These are phyloP conservation scores for Phytophthora colocasiae DNA, from an alignment of 352 stramenopile species.

Conservation along the genomic window DNA sequence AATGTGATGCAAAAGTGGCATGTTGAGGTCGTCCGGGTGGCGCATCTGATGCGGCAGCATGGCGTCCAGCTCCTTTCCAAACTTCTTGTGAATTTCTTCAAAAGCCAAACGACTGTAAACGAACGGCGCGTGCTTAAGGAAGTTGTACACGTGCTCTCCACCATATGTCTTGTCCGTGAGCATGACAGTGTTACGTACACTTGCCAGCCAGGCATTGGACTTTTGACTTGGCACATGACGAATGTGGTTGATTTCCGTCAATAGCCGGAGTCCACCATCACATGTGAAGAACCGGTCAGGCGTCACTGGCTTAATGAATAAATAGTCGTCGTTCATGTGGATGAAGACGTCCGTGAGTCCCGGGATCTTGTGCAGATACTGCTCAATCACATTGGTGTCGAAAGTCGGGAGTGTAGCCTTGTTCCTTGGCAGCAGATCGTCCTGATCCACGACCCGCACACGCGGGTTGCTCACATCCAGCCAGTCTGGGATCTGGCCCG, in stretches of 20 bases:
- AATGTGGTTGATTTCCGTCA: conserved; percentile 89
- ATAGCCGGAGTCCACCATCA: conserved; percentile 70
- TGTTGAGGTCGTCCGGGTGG: conserved; percentile 77
- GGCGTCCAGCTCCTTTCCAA: conserved; percentile 54
- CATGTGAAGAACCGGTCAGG: conserved; percentile 89
- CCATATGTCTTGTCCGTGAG: conserved; percentile 79
- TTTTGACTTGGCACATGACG: conserved; percentile 70
- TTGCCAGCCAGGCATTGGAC: conserved; percentile 76
- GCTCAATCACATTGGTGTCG: conserved; percentile 88
- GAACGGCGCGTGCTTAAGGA: conserved; percentile 87
- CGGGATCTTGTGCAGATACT: conserved; percentile 88
- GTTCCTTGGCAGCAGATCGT: conserved; percentile 72
- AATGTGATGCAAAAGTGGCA: conserved; percentile 84
- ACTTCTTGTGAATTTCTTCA: conserved; percentile 80
- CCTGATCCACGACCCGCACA: conserved; percentile 78
- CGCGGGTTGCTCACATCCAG: conserved; percentile 73
- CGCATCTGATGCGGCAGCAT: conserved; percentile 72
- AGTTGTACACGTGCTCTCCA: conserved; percentile 87
- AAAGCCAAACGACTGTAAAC: conserved; percentile 81
- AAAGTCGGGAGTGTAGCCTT: conserved; percentile 73
- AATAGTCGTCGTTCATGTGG: conserved; percentile 92
- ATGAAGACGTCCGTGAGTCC: conserved; percentile 89
- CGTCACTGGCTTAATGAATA: conserved; percentile 85
- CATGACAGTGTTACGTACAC: conserved; percentile 79
- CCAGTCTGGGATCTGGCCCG: conserved; percentile 84